phyloP scores from a whole-genome alignment of 495 filamentous ascomycete genomes.

The Diplogelasinospora grovesii region DNA sequence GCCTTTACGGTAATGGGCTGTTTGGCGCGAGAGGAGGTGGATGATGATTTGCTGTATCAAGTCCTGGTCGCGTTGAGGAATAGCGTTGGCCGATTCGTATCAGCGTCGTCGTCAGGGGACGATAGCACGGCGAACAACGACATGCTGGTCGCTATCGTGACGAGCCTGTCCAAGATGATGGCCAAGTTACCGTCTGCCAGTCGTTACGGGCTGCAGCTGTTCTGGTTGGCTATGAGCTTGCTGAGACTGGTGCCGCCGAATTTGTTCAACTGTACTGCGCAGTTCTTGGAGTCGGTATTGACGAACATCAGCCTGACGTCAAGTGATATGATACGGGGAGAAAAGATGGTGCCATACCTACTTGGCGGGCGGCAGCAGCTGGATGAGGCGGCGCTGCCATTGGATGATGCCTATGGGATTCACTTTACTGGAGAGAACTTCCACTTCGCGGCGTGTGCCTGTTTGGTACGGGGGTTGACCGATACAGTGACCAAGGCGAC shows the following conservation, averaged over 20 bases:
- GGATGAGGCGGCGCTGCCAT: slow-evolving; percentile 49
- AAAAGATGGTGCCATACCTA: slow-evolving; percentile 49
- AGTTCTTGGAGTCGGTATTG: slow-evolving; percentile 55
- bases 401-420: slow-evolving; percentile 57
- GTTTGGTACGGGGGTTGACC: slow-evolving; percentile 53
- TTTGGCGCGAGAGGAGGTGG: slow-evolving; percentile 58
- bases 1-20: slow-evolving; percentile 66
- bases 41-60: slow-evolving; percentile 63
- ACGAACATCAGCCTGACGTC: slow-evolving; percentile 52
- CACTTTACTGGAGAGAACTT: slow-evolving; percentile 57
- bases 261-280: slow-evolving; percentile 56
- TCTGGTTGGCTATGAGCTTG: slow-evolving; percentile 62
- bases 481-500: slow-evolving; percentile 50
- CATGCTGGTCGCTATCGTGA: slow-evolving; percentile 60
- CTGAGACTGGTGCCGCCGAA: slow-evolving; percentile 51
- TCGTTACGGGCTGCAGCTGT: slow-evolving; percentile 59
- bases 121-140: slow-evolving; percentile 55
- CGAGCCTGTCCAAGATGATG: slow-evolving; percentile 61
- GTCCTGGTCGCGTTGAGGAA: slow-evolving; percentile 57
- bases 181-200: slow-evolving; percentile 56
- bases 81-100: slow-evolving; percentile 52
- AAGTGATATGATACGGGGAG: slow-evolving; percentile 49
- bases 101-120: too few relatives aligned
- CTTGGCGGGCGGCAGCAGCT: slow-evolving; percentile 49
- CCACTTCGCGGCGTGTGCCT: slow-evolving; percentile 55